Percentiles rank a stretch among this genome's conserved stretches.
Evolutionary conservation across 2,329 filamentous ascomycete species (phyloP).

Genomic region (Verticillium dahliae): DNA sequence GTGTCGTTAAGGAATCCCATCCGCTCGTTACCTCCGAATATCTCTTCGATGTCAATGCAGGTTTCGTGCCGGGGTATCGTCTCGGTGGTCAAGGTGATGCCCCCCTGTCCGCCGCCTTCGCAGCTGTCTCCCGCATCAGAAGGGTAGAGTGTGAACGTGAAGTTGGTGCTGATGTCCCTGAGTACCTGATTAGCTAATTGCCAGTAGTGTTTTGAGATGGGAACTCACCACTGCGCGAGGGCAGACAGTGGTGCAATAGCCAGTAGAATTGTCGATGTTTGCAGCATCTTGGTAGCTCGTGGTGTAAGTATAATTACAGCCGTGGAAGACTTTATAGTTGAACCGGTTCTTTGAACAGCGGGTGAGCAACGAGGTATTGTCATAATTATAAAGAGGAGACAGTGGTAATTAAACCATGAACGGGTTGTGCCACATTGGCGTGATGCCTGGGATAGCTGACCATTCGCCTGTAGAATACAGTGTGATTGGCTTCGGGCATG

Average conservation of each 20-base stretch:
- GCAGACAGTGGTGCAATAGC: not conserved
- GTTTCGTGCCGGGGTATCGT: not conserved
- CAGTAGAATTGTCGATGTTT: not conserved
- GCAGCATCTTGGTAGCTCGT: not conserved
- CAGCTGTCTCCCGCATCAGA: not conserved
- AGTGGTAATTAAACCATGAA: too few relatives aligned
- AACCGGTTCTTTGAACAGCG: too few relatives aligned
- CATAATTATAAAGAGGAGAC: too few relatives aligned
- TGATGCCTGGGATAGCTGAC: too few relatives aligned
- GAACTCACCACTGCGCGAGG: not conserved
- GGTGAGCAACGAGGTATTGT: too few relatives aligned
- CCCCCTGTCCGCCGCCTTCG: not conserved
- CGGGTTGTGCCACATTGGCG: too few relatives aligned
- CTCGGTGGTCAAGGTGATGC: not conserved
- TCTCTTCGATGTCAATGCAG: not conserved
- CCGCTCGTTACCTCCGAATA: not conserved
- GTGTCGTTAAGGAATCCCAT: not conserved
- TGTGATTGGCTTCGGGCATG: too few relatives aligned
- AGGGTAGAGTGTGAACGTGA: constrained; percentile 1
- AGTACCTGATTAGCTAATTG: not conserved
- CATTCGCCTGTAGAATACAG: too few relatives aligned
- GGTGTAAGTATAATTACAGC: not conserved
- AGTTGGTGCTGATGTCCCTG: not conserved
- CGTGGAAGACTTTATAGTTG: not conserved
- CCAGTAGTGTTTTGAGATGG: not conserved